phyloP scores from a whole-genome alignment of 169 alveolate genomes.

The Eimeria falciformis region DNA sequence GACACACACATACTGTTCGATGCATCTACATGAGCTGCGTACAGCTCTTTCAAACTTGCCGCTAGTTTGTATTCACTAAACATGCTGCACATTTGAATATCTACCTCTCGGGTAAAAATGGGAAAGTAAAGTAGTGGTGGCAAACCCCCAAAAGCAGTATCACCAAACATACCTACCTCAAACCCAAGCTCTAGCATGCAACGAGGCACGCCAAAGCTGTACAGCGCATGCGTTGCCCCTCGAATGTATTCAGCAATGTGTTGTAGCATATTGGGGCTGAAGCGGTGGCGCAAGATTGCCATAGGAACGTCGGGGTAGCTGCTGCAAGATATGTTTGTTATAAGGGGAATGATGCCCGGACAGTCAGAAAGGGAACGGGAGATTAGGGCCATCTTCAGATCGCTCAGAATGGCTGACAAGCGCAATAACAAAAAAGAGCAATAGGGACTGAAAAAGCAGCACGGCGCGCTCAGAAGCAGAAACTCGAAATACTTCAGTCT shows the following conservation, averaged over 20 bases:
- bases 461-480: no score
- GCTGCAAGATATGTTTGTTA: constrained; percentile 22
- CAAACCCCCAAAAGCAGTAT: background rate
- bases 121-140: background rate
- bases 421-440: background rate
- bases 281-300: background rate
- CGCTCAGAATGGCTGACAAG: constrained; percentile 38
- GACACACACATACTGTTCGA: background rate
- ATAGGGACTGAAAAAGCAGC: no score
- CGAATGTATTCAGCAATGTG: constrained; percentile 1
- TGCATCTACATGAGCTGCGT: background rate
- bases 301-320: constrained; percentile 43
- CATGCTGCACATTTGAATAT: background rate
- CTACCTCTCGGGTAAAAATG: background rate
- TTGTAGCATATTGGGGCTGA: background rate
- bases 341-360: constrained; percentile 47
- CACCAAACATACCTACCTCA: background rate
- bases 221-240: constrained; percentile 19
- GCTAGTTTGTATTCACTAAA: background rate
- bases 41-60: no score
- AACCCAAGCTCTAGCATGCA: constrained; percentile 35
- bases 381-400: constrained; percentile 46
- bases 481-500: no score
- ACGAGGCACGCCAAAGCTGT: constrained; percentile 27
- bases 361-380: constrained; percentile 16